Evolutionary conservation across 164 flowering plant species (phyloP), one percentile per base, ranked within the genome.

Genomic region (Chloranthus sessilifolius): DNA sequence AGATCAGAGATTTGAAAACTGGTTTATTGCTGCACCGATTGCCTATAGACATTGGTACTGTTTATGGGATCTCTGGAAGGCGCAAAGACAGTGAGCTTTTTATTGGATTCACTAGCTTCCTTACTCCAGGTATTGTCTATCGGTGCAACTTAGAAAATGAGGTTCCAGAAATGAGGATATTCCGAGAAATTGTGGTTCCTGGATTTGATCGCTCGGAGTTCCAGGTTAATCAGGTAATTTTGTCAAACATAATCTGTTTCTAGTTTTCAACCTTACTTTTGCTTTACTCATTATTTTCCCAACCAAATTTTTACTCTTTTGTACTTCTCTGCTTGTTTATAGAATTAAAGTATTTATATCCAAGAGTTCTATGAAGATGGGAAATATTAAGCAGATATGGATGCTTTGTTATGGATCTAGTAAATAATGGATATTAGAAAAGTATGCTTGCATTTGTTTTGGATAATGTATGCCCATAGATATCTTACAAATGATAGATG

Each of bases 101-200:
- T 55, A 56, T 94, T 68, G 73, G 73, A 31, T 94, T 89, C 67
- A 78, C 82, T 27, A 80, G 94, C 74, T 94, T 94, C 57, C 94
- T 94, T 17, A 64, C 83, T n/a, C 96, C 99, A 52, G 94, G 97
- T 31, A 79, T 86, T 25, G 78, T 94, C 22, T 94, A 89, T 51
- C 78, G 69, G 49, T 94, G 92, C 68, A 72, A 83, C 61, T 57
- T 94, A 52, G 74, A 58, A 49, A 14, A 53, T 15, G 77, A 62
- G 34, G 68, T 60, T 52, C 97, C 95, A 12, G 82, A 82, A 8
- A 52, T 89, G 84, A 85, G 73, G 70, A 67, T 82, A 55, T 94
- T 87, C 54, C 76, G 90, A 29, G 97, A 94, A 65, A 85, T 71
- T 51, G 52, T 37, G 58, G 87, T 94, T 26, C 80, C 96, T 55